Base-by-base conservation (phyloP, 768 basidiomycete genomes). In the Antrodiella citrinella region DNA sequence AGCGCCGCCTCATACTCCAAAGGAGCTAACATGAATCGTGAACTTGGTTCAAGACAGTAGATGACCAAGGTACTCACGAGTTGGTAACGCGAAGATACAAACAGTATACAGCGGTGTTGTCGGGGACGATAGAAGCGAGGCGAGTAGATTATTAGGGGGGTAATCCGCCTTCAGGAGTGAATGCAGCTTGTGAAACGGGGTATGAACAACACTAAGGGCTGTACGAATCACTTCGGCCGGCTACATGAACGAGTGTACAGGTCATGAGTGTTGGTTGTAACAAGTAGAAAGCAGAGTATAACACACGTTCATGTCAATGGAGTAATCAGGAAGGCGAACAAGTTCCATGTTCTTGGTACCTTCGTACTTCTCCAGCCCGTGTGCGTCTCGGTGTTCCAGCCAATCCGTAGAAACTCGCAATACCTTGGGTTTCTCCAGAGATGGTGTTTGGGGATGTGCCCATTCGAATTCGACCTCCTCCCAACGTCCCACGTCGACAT, bases 391-490 rank as follows among this genome's bases (percentile, higher is more conserved):
- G 57, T 81, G 80, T 57, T 85, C 83, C 13, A 81, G 63, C 85
- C 86, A 87, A 58, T 83, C 78, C 4, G 85, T 86, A 1, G 83
- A 85, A 4, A 82, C 82, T 15, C 66, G 72, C 19, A 81, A 61
- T 40, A 26, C 18, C 44, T 20, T 45, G 40, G 52, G 38, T 48
- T 44, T 54, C 19, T 48, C 54, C 19, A 44, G 44, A 7, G 30
- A 15, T 7, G 30, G 30, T 7, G 7, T 35, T 35, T 7, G 7
- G 4, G 26, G 38, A 21, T 3, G 35, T 15, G 49, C 43, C 46
- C 67, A 70, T 15, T 73, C 75, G 26, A 70, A 58, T 12, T 64
- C 65, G 18, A 66, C 65, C 19, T 72, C 70, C 58, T 83, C 82
- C 79, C 81, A 84, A 4, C 64, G 63, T 7, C 77, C 79, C 9